Base-by-base conservation (phyloP, 2,329 filamentous ascomycete genomes). In the Aspergillus flavus region DNA sequence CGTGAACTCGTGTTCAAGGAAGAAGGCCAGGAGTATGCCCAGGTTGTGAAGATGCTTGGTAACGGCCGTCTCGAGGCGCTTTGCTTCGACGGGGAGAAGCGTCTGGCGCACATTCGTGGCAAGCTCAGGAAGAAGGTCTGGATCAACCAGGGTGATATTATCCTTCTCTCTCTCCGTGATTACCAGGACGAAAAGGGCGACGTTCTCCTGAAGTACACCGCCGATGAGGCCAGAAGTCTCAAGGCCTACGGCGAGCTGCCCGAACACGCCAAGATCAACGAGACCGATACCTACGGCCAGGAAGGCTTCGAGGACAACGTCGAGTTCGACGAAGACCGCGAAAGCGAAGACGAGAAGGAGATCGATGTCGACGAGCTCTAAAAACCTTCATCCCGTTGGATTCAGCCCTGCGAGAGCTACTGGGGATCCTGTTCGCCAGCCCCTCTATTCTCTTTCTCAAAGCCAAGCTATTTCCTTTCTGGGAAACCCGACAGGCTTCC, bases 101-200 rank as follows among this genome's bases (percentile, higher is more conserved):
- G 93, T 65, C 87, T 93, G 46, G 92, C 90, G 68, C 90, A 94
- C 79, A 93, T 92, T 74, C 93, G 94, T 69, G 94, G 94, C 83
- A 98, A 99, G 84, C 91, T 99, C 75, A 90, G 95, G 76, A 99
- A 99, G 88, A 99, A 99, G 88, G 95, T 98, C 81, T 97, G 93
- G 93, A 97, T 97, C 87, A 97, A 97, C 86, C 93, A 97, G 84
- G 93, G 93, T 77, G 93, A 97, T 79, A 97, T 97, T 79, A 94
- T 94, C 79, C 87, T 94, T 53, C 85, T 94, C 66, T 94, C 91
- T 41, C 89, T 96, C 66, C 91, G 93, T 72, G 93, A 96, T 80
- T 96, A 96, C 83, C 93, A 96, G 79, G 92, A 95, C 81, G 91
- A 94, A 83, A 96, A 96, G 84, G 92, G 91, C 72, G 92, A 95